A percentile compares a stretch with the other conserved stretches of the same genome.
Conservation (phyloP, 2,329 filamentous ascomycete species). For the Fusarium camptoceras region DNA sequence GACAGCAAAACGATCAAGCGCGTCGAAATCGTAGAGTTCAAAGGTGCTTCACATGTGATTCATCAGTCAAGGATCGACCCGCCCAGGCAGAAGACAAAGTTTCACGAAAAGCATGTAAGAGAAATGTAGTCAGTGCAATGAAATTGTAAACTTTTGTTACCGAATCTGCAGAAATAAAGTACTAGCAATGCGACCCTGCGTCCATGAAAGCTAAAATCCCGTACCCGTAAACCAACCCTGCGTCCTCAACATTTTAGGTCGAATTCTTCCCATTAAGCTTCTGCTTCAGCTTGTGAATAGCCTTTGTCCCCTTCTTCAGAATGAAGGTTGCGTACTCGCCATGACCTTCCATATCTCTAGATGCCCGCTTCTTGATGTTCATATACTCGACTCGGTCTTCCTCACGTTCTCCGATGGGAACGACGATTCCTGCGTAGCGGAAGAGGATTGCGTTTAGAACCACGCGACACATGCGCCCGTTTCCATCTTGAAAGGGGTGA, state of each 20-base stretch:
- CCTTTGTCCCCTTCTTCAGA: slow-evolving; percentile 16
- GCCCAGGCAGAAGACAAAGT: no score
- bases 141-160: no score
- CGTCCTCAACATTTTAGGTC: no score
- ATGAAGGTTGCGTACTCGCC: slow-evolving; percentile 47
- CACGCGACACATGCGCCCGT: slow-evolving; percentile 53
- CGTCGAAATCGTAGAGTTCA: background rate
- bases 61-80: no score
- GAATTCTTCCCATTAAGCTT: slow-evolving; percentile 38
- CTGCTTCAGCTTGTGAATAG: slow-evolving; percentile 40
- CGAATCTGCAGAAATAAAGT: no score
- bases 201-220: no score
- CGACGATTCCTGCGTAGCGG: slow-evolving; percentile 44
- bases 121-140: no score
- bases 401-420: slow-evolving; percentile 39
- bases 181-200: no score
- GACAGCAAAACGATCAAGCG: background rate
- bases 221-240: no score
- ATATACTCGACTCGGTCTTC: slow-evolving; percentile 40
- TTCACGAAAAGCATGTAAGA: no score
- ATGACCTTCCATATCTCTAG: slow-evolving; percentile 42
- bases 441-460: slow-evolving; percentile 53
- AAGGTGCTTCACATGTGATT: no score
- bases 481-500: slow-evolving; percentile 56
- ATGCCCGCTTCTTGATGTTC: slow-evolving; percentile 42